These are phyloP conservation scores for Alisma plantagoaquatica DNA, from an alignment of 106 monocot genomes.

Conservation along the genomic window DNA sequence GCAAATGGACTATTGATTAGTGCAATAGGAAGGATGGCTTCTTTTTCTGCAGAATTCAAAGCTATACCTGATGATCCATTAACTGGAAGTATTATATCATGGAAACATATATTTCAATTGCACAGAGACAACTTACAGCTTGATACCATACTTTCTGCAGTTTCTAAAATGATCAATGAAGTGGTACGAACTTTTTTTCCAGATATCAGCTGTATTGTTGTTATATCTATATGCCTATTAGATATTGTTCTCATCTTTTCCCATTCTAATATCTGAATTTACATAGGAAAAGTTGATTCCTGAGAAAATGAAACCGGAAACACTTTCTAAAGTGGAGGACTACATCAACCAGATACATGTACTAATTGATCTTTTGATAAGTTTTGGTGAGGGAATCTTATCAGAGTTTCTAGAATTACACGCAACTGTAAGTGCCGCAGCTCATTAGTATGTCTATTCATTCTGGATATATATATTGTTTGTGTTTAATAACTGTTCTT, in stretches of 20 bases:
- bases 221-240: too few species aligned
- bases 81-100: slow-evolving; percentile 32
- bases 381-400: slow-evolving; percentile 35
- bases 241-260: neutral
- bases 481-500: neutral
- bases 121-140: slow-evolving; percentile 32
- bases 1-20: slow-evolving; percentile 14
- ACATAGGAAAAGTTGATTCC: slow-evolving; percentile 31
- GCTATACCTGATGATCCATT: slow-evolving; percentile 11
- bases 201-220: too few species aligned
- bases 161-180: slow-evolving; percentile 20
- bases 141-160: slow-evolving; percentile 28
- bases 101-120: slow-evolving; percentile 45
- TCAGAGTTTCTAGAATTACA: slow-evolving; percentile 68
- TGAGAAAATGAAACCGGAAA: slow-evolving; percentile 22
- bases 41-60: neutral
- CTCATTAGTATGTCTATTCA: neutral
- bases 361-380: slow-evolving; percentile 32
- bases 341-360: slow-evolving; percentile 25
- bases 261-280: slow-evolving; percentile 2
- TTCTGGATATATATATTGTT: neutral
- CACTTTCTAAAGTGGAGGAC: slow-evolving; percentile 22
- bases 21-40: slow-evolving; percentile 17
- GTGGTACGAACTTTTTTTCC: slow-evolving; percentile 33
- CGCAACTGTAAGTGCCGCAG: slow-evolving; percentile 29